Evolutionary conservation across 2,329 filamentous ascomycete species (phyloP).

Genomic region (Microcyclosporella mali): DNA sequence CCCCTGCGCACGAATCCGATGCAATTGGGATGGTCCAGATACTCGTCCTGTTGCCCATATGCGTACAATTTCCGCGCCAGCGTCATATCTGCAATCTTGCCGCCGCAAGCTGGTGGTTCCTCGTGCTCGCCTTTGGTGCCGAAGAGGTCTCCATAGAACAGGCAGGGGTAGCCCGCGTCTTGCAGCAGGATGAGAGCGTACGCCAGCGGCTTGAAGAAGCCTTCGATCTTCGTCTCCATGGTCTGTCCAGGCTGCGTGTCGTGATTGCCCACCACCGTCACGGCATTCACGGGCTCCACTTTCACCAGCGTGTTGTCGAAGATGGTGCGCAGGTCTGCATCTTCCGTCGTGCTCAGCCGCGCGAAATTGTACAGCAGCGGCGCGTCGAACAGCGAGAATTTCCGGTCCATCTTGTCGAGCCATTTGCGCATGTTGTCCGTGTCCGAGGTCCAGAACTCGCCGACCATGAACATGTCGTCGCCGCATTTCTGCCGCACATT

Average conservation of each 20-base stretch:
- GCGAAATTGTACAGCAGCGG: conserved; percentile 63
- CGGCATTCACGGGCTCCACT: conserved; percentile 11
- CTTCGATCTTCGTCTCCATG: conserved; percentile 56
- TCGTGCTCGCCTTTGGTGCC: conserved; percentile 49
- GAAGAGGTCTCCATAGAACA: conserved; percentile 65
- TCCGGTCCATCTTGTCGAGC: conserved; percentile 40
- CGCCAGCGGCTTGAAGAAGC: conserved; percentile 65
- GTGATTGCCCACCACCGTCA: conserved; percentile 51
- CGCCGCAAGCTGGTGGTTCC: conserved; percentile 38
- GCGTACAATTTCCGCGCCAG: conserved; percentile 59
- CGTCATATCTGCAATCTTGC: conserved; percentile 48
- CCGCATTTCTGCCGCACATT: conserved; percentile 38
- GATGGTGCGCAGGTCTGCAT: conserved; percentile 50
- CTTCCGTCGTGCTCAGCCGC: conserved; percentile 43
- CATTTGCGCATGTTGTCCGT: conserved; percentile 51
- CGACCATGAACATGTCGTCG: conserved; percentile 57
- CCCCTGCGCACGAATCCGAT: conserved; percentile 55
- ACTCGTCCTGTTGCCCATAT: conserved; percentile 58
- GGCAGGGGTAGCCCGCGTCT: conserved; percentile 55
- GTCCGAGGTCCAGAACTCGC: conserved; percentile 62
- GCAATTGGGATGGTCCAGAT: conserved; percentile 55
- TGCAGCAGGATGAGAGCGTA: conserved; percentile 65
- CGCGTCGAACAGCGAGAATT: conserved; percentile 62
- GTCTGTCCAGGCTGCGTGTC: conserved; percentile 60
- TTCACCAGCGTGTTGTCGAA: conserved; percentile 19